Conservation (phyloP, 306 rosid species). For the Cucurbita moschata region DNA sequence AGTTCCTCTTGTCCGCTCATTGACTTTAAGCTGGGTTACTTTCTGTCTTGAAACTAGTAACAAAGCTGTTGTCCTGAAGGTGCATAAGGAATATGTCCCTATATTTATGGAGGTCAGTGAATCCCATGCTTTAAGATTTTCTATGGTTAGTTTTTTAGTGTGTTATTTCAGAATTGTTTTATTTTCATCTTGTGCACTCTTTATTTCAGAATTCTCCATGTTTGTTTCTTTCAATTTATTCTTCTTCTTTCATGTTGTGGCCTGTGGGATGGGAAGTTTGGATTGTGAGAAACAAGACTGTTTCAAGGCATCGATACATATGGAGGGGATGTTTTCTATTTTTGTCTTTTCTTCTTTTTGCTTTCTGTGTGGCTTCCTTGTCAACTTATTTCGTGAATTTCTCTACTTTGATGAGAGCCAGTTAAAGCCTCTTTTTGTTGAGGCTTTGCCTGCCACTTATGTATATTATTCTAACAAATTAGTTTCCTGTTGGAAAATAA, state of each 20-base stretch:
- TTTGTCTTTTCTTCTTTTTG: background rate
- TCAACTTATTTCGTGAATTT: background rate
- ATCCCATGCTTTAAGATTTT: background rate
- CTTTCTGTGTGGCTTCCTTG: background rate
- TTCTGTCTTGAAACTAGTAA: conserved; percentile 85
- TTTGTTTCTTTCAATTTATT: background rate
- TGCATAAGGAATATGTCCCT: conserved; percentile 95
- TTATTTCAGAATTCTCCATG: background rate
- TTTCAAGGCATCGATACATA: background rate
- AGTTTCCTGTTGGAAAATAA: background rate
- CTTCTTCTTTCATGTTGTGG: background rate
- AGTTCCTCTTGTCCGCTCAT: conserved; percentile 94
- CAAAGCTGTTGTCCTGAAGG: conserved; percentile 61
- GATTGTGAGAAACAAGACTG: background rate
- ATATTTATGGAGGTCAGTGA: conserved; percentile 91
- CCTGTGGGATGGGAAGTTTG: background rate
- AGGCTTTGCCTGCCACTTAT: background rate
- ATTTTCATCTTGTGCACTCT: background rate
- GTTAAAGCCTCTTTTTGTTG: background rate
- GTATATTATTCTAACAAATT: background rate
- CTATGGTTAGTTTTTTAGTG: background rate
- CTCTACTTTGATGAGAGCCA: background rate
- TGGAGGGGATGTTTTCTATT: background rate
- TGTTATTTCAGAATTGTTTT: background rate
- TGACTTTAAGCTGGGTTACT: conserved; percentile 75